Base-by-base conservation (phyloP, 805 yeast genomes). In the Crinitomyces ghanaensis region DNA sequence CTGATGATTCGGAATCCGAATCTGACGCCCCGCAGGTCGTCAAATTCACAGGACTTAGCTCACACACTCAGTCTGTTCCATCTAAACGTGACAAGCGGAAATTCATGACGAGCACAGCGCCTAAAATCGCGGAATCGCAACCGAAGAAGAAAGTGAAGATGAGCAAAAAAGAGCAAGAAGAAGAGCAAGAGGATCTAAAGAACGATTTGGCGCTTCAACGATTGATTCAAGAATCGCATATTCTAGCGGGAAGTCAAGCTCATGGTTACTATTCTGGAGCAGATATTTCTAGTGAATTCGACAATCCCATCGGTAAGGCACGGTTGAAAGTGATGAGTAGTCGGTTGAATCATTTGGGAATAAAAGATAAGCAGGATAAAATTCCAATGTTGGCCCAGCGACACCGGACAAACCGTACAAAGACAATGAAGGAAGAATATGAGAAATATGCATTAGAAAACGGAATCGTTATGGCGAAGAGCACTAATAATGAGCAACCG, bases 301-400 rank as follows among this genome's bases (percentile, higher is more conserved):
- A 53, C 26, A 60, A 57, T 25, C 53, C 54, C 6, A 50, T 54
- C n/a, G 65, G 66, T 8, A 56, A 57, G 18, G 35, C 51, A 2
- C 40, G 65, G n/a, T 39, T 56, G 12, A 56, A 58, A 35, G 47
- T 59, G 11, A 46, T 60, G 43, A 51, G 59, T 15, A 41, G 54
- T 7, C 54, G 65, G 5, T 50, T 46, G n/a, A 44, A 48, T 21
- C 26, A 35, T 4, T 31, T 48, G 5, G 22, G 9, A 5, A 17
- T 7, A n/a, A 41, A 44, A 19, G 35, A 39, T 14, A 70, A 60
- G 34, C 54, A 77, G 22, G 91, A 81, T 44, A 80, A 75, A 33
- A 82, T 84, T 72, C 95, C 97, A 14, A 86, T 91, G 85, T 54
- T 70, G 13, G 19, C 14, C n/a, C 73, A 84, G 64, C 68, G 96